Conservation (phyloP, 2,329 filamentous ascomycete genomes). For the Aspergillus intermedius region DNA sequence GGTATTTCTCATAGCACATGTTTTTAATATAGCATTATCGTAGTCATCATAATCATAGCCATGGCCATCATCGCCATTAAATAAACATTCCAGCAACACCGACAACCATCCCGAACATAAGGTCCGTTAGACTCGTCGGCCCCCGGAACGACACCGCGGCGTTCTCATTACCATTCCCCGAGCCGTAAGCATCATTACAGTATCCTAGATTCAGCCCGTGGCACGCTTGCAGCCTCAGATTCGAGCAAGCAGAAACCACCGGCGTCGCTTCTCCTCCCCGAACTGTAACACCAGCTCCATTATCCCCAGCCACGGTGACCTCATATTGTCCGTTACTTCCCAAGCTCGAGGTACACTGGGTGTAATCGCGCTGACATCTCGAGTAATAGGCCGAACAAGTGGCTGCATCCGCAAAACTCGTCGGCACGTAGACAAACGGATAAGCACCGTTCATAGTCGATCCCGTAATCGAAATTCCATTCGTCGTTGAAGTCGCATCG, state of each 20-base stretch:
- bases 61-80: conserved; percentile 16
- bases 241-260: conserved; percentile 41
- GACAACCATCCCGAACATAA: conserved; percentile 36
- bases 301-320: conserved; percentile 45
- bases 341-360: conserved; percentile 39
- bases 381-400: conserved; percentile 51
- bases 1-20: background rate
- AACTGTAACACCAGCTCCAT: conserved; percentile 46
- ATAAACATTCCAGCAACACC: conserved; percentile 42
- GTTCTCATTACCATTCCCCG: conserved; percentile 15
- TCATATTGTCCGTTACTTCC: conserved; percentile 40
- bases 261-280: conserved; percentile 37
- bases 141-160: conserved; percentile 20
- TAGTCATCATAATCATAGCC: background rate
- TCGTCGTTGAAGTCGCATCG: conserved; percentile 20
- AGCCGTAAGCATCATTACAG: conserved; percentile 29
- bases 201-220: conserved; percentile 44
- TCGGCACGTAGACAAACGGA: conserved; percentile 49
- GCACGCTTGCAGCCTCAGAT: conserved; percentile 42
- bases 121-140: conserved; percentile 37
- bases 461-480: conserved; percentile 22
- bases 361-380: conserved; percentile 44
- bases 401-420: conserved; percentile 46
- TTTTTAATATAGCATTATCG: background rate
- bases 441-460: conserved; percentile 46